phyloP scores from a whole-genome alignment of 768 basidiomycete genomes.

The Mycena capillaripes region DNA sequence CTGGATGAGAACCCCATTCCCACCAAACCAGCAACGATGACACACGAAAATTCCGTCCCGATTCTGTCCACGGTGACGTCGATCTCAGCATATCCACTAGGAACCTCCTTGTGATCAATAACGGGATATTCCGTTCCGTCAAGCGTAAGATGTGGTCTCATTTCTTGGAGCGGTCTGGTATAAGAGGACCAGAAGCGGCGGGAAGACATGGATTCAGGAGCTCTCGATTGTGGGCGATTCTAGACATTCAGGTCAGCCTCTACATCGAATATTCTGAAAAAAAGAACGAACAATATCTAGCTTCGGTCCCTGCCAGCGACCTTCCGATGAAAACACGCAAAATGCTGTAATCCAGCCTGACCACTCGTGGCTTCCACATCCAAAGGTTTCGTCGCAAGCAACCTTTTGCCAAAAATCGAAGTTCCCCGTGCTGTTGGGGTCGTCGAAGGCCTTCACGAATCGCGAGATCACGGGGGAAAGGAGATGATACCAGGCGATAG shows the following conservation, averaged over 20 bases:
- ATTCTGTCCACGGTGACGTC: neutral
- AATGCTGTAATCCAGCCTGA: constrained; percentile 15
- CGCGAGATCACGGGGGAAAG: constrained; percentile 54
- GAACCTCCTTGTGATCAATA: neutral
- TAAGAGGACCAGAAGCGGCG: constrained; percentile 6
- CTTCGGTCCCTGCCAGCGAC: neutral
- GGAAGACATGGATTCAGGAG: neutral
- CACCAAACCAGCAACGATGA: constrained; percentile 1
- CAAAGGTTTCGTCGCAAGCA: neutral
- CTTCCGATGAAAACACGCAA: constrained; percentile 10
- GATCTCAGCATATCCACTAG: constrained; percentile 11
- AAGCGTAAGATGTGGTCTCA: neutral
- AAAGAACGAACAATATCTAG: neutral
- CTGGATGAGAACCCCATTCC: constrained; percentile 22
- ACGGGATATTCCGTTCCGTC: constrained; percentile 7
- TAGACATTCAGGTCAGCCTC: neutral
- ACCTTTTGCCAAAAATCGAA: constrained; percentile 16
- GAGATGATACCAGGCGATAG: constrained; percentile 52
- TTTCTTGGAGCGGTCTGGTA: neutral
- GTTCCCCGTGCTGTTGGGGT: neutral
- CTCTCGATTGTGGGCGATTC: neutral
- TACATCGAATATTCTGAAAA: neutral
- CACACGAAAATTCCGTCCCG: neutral
- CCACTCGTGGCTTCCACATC: neutral
- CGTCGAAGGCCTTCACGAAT: constrained; percentile 54